These are phyloP conservation scores for Exophiala xenobiotica DNA, from an alignment of 2,329 filamentous ascomycete species.

Conservation along the genomic window DNA sequence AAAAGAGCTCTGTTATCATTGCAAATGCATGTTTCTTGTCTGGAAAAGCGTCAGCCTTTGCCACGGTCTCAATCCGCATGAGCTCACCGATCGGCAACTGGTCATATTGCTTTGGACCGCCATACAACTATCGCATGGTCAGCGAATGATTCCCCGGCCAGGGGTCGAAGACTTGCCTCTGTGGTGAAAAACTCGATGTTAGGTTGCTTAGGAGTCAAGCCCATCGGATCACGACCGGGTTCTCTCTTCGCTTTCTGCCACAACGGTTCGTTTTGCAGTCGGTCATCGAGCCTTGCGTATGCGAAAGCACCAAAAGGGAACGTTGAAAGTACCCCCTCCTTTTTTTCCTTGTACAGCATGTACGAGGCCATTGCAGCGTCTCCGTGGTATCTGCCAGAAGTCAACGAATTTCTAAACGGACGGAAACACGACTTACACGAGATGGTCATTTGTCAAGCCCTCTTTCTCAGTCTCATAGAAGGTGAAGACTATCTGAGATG, in stretches of 20 bases:
- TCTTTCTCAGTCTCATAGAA: slow-evolving; percentile 59
- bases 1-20: slow-evolving; percentile 59
- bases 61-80: not conserved
- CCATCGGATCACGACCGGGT: slow-evolving; percentile 62
- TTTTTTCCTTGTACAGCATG: slow-evolving; percentile 58
- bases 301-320: slow-evolving; percentile 65
- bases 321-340: slow-evolving; percentile 57
- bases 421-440: slow-evolving; percentile 36
- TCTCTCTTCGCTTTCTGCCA: slow-evolving; percentile 53
- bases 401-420: not conserved
- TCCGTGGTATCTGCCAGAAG: slow-evolving; percentile 47
- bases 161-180: slow-evolving; percentile 49
- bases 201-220: slow-evolving; percentile 55
- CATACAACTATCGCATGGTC: slow-evolving; percentile 23
- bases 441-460: slow-evolving; percentile 56
- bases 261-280: slow-evolving; percentile 53
- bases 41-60: slow-evolving; percentile 3
- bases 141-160: slow-evolving; percentile 1
- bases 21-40: slow-evolving; percentile 57
- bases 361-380: slow-evolving; percentile 53
- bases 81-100: slow-evolving; percentile 49
- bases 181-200: slow-evolving; percentile 64
- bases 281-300: slow-evolving; percentile 61
- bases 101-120: slow-evolving; percentile 55
- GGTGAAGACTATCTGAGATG: slow-evolving; percentile 53